Evolutionary conservation across 1,284 basidiomycete genomes (phyloP).

Genomic region (Ustilago sp.): DNA sequence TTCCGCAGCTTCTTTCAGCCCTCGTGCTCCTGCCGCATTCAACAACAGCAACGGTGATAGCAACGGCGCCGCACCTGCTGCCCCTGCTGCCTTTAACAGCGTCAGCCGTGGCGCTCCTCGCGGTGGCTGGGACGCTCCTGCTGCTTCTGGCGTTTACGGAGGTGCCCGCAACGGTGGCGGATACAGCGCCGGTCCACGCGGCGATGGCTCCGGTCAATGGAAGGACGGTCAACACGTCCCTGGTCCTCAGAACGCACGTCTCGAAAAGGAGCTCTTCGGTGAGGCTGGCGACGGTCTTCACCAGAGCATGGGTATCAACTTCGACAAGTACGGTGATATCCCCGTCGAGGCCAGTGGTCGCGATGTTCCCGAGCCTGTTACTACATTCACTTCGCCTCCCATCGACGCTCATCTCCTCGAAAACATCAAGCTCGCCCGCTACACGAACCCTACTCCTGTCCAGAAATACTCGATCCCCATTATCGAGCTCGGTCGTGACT

Average conservation of each 20-base stretch:
- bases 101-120: conserved; percentile 57
- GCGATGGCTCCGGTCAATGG: conserved; percentile 79
- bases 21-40: conserved; percentile 55
- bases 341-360: conserved; percentile 97
- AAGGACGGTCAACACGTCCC: conserved; percentile 86
- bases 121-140: conserved; percentile 51
- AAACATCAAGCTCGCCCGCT: conserved; percentile 92
- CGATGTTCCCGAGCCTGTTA: conserved; percentile 92
- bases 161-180: conserved; percentile 51
- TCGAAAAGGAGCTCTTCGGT: conserved; percentile 96
- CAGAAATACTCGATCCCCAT: conserved; percentile 99
- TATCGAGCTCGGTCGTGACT: conserved; percentile 86
- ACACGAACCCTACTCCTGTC: conserved; percentile 94
- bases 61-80: conserved; percentile 39
- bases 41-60: conserved; percentile 45
- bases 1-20: conserved; percentile 45
- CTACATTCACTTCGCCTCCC: conserved; percentile 86
- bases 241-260: conserved; percentile 82
- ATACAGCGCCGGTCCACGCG: conserved; percentile 59
- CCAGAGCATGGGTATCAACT: conserved; percentile 98
- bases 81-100: conserved; percentile 58
- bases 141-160: conserved; percentile 47
- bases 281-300: conserved; percentile 78
- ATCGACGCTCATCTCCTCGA: conserved; percentile 93
- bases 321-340: conserved; percentile 99